Base-by-base conservation (phyloP, 2,329 filamentous ascomycete genomes). In the Pseudocercospora pini-densiflorae region DNA sequence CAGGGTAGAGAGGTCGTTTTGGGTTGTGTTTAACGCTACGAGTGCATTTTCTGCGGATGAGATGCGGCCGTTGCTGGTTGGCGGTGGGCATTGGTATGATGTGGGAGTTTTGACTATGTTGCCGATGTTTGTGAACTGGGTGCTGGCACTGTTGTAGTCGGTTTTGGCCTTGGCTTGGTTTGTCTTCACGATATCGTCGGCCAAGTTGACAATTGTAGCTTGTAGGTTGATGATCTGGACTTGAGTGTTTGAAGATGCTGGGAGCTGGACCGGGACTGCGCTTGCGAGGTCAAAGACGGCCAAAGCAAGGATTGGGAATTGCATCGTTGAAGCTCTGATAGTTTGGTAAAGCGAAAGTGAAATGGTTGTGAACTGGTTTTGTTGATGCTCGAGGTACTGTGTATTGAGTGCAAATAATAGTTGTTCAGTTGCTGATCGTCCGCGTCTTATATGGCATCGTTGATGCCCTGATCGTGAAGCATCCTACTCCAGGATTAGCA, bases 181-280 rank as follows among this genome's bases (percentile, higher is more conserved):
- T 14, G 43, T 61, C 33, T 61, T 45, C 4, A 53, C 47, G 45
- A 61, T 61, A 29, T 61, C 59, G 16, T 61, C 51, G 23, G 59
- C 31, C 4, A 61, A 47, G 10, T 61, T 31, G 24, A 53, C 45
- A n/a, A 61, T 61, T 51, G 59, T 61, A 27, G 47, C 31, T 47
- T 61, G 43, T 3, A 61, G 47, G 27, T 61, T 61, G 23, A 61
- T 51, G 45, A 61, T 61, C 5, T 49, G 21, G 23, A 51, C 24
- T 51, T 61, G 59, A 8, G 45, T 54, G 29, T 27, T 33, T 23
- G 29, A 47, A 9, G 59, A 33, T 12, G 59, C 59, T 33, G 59
- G 59, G 3, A 61, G 59, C 19, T 58, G 27, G 54, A 58, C 54
- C 19, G 54, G 54, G 33, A 58, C n/a, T 14, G 54, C 54, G 16